A percentile compares a stretch with the other conserved stretches of the same genome.
phyloP scores from a whole-genome alignment of 352 stramenopile genomes.

The Globisporangium carolinianum region DNA sequence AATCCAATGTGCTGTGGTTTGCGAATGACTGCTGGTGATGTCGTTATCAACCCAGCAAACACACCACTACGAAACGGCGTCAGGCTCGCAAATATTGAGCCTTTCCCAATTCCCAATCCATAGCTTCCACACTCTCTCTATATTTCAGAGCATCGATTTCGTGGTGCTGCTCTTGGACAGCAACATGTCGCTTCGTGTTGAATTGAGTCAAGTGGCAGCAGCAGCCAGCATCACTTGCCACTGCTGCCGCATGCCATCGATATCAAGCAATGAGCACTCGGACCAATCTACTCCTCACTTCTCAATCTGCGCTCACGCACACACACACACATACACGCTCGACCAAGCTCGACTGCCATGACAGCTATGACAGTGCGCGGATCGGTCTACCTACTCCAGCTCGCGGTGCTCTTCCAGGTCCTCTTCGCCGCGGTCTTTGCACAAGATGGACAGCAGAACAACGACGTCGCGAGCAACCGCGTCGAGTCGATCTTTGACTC shows the following conservation, averaged over 20 bases:
- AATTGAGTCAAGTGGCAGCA: not conserved
- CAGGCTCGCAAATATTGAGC: too few relatives aligned
- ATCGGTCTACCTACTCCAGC: slow-evolving; percentile 4
- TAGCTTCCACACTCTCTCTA: too few relatives aligned
- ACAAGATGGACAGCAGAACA: not conserved
- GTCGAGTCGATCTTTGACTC: slow-evolving; percentile 35
- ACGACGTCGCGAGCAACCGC: slow-evolving; percentile 17
- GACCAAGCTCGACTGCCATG: slow-evolving; percentile 5
- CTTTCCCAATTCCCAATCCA: too few relatives aligned
- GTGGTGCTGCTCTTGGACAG: not conserved
- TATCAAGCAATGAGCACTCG: not conserved
- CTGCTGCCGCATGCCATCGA: not conserved
- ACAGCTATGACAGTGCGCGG: not conserved
- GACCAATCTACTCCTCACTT: slow-evolving; percentile 15
- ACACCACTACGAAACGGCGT: too few relatives aligned
- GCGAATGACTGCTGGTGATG: too few relatives aligned
- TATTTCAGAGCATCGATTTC: too few relatives aligned
- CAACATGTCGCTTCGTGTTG: not conserved
- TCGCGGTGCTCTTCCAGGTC: slow-evolving; percentile 11
- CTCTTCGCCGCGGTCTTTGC: not conserved
- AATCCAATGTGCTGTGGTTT: too few relatives aligned
- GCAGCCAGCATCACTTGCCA: not conserved
- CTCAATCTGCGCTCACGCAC: slow-evolving; percentile 13
- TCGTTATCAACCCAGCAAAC: too few relatives aligned
- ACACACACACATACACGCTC: not conserved